Base-by-base conservation (phyloP, 257 asterid genomes). In the Knoxia roxburghii region DNA sequence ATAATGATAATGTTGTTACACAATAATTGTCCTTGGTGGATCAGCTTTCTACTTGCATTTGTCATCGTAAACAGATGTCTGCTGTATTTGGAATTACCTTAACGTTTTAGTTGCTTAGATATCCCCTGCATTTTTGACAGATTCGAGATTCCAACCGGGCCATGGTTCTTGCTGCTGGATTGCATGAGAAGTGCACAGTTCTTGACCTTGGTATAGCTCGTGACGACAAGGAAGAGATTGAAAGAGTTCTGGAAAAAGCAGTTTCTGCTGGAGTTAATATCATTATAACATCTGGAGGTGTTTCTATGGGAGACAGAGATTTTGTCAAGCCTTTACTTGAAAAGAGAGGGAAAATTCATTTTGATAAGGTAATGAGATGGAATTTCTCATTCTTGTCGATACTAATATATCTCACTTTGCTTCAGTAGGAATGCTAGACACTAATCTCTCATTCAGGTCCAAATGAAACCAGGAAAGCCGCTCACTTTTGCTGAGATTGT, bases 241-340 rank as follows among this genome's bases (percentile, higher is more conserved):
- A 85, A 81, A 76, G 67, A 76, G 65, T 74, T 15, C 73, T 90
- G 71, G 90, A 88, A 71, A 72, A 53, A 75, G 96, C 97, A 3
- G 80, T 88, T 73, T 78, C 96, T 35, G 76, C 87, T 79, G 95
- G 87, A 73, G 82, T 86, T 69, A 84, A 93, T 72, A 84, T 93
- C 75, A 78, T 93, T 60, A 69, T 93, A 74, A 86, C 95, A 64
- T 90, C 97, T 71, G 99, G 99, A 65, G 99, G 99, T 80, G 96
- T 93, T 75, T 93, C 99, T 68, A 90, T 93, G 99, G 99, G 99
- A 73, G 99, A 90, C 80, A 84, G 96, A 82, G 99, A 93, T 74
- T 93, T 66, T 73, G 95, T 93, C 60, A 93, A 88, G 76, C 97
- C 99, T 73, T 74, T 93, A 71, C 95, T 93, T 76, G 82, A 75